Percentiles rank a stretch among this genome's conserved stretches.
Conservation (phyloP, 179 eudicot genomes). For the Beta corolliflora region DNA sequence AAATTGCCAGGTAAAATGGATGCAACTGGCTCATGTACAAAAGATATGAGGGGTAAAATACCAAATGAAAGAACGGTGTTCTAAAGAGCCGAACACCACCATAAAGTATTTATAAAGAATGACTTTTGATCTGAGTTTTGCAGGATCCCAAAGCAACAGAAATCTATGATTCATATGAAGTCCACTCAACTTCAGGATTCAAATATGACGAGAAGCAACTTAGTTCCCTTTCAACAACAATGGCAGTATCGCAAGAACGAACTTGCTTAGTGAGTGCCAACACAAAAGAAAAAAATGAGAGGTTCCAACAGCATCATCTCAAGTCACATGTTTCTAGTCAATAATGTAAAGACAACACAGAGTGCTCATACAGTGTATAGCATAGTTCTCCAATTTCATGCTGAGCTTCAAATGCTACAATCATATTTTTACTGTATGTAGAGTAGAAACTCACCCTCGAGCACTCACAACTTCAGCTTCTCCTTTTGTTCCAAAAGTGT, state of each 20-base stretch:
- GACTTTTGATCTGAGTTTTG: neutral
- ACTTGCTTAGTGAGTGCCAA: neutral
- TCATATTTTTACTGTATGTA: neutral
- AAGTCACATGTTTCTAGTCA: neutral
- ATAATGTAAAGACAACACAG: neutral
- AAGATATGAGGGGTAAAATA: neutral
- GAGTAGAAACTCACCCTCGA: slow-evolving; percentile 67
- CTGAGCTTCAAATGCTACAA: slow-evolving; percentile 10
- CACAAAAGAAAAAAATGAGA: neutral
- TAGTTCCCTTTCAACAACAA: neutral
- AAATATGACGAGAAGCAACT: neutral
- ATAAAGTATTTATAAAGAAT: neutral
- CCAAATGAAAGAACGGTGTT: neutral
- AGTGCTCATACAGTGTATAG: neutral
- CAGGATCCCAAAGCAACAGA: too few relatives aligned
- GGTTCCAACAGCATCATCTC: neutral
- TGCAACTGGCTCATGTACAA: neutral
- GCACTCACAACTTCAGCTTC: slow-evolving; percentile 99
- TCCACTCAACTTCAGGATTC: neutral
- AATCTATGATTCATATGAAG: neutral
- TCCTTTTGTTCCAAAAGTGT: slow-evolving; percentile 73
- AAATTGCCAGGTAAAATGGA: neutral
- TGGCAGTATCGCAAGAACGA: neutral
- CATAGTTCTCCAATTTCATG: neutral
- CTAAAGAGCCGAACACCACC: neutral